phyloP scores from a whole-genome alignment of 2,329 filamentous ascomycete genomes.

The Diaporthe vaccinii region DNA sequence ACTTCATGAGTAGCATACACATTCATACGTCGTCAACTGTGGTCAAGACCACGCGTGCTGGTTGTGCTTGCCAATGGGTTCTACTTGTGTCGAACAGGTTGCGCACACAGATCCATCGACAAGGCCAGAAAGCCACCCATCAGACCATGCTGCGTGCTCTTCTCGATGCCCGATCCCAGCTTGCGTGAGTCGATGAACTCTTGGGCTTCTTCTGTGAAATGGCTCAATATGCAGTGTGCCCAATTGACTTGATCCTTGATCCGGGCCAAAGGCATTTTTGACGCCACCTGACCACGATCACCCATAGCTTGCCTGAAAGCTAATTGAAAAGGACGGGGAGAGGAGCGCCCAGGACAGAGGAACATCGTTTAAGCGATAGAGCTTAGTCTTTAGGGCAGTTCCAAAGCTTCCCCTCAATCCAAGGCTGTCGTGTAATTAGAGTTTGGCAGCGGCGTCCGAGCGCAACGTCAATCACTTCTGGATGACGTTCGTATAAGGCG shows the following conservation, averaged over 20 bases:
- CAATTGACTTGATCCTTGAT: not conserved
- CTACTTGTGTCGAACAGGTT: not conserved
- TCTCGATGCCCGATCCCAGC: too few species aligned
- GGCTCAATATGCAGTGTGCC: not conserved
- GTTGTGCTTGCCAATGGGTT: not conserved
- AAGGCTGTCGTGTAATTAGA: not conserved
- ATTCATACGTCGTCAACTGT: not conserved
- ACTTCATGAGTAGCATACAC: not conserved
- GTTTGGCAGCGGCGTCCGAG: slow-evolving; percentile 1
- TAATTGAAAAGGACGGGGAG: too few species aligned
- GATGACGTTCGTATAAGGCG: slow-evolving; percentile 14
- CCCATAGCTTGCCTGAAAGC: not conserved
- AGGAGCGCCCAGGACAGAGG: not conserved
- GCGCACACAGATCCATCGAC: not conserved
- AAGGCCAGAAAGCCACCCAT: not conserved
- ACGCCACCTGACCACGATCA: not conserved
- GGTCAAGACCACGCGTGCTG: not conserved
- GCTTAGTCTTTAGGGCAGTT: not conserved
- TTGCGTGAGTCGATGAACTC: not conserved
- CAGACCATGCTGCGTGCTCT: not conserved
- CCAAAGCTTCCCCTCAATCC: too few species aligned
- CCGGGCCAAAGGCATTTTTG: not conserved
- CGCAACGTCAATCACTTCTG: not conserved
- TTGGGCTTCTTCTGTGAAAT: not conserved
- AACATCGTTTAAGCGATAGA: not conserved